Percentiles rank a stretch among this genome's conserved stretches.
Evolutionary conservation across 768 basidiomycete species (phyloP).

Genomic region (Lanmaoa pseudosensibilis): DNA sequence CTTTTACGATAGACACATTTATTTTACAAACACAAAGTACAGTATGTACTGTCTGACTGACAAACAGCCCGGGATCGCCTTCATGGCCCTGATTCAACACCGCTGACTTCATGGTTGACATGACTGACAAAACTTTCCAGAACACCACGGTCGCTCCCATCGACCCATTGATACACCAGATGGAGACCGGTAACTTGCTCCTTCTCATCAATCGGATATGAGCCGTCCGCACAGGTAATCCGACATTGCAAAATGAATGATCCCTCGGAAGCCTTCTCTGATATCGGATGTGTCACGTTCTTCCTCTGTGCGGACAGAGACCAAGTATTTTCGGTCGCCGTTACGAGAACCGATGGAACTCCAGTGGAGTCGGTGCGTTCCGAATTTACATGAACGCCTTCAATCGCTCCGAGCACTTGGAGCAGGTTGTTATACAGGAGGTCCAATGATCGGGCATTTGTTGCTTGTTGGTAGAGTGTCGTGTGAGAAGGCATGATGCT

Average conservation of each 20-base stretch:
- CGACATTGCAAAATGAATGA: conserved; percentile 23
- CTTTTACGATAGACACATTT: too few relatives aligned
- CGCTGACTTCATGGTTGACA: conserved; percentile 49
- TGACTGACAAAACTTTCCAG: conserved; percentile 73
- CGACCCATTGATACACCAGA: conserved; percentile 58
- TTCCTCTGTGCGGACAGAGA: conserved; percentile 63
- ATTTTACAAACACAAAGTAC: too few relatives aligned
- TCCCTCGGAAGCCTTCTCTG: not conserved
- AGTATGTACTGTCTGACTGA: too few relatives aligned
- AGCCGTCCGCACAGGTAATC: conserved; percentile 23
- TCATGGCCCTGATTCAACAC: not conserved
- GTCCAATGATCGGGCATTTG: conserved; percentile 5
- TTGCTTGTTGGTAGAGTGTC: conserved; percentile 46
- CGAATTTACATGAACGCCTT: conserved; percentile 21
- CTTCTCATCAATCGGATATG: conserved; percentile 14
- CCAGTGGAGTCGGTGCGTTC: not conserved
- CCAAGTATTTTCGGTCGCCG: conserved; percentile 55
- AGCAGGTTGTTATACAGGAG: conserved; percentile 23
- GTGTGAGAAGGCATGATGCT: conserved; percentile 59
- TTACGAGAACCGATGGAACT: conserved; percentile 27
- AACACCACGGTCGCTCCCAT: conserved; percentile 53
- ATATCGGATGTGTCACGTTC: conserved; percentile 23
- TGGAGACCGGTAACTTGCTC: conserved; percentile 3
- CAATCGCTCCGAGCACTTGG: conserved; percentile 36
- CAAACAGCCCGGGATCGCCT: too few relatives aligned